Base-by-base conservation (phyloP, 768 basidiomycete genomes). In the Boletus tylopilopsis region DNA sequence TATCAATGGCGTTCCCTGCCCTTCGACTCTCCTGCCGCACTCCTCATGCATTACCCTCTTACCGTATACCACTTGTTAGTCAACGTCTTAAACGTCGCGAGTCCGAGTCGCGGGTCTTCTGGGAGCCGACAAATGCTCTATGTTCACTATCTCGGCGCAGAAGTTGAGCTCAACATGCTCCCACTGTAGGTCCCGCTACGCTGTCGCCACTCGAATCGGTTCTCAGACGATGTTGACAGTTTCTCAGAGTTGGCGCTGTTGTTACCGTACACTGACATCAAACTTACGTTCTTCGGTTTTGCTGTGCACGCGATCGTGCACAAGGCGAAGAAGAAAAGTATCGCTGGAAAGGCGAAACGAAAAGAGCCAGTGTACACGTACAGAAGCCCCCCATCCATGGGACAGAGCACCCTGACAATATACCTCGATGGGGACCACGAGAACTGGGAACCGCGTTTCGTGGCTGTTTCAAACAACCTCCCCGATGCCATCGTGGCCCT, bases 211-310 rank as follows among this genome's bases (percentile, higher is more conserved):
- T 45, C 35, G 15, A 18, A n/a, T n/a, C n/a, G n/a, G n/a, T 16
- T 22, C 43, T 45, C 43, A 49, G 19, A 50, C 11, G n/a, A 21
- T 21, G 15, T 41, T 33, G 24, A 25, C 45, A 75, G 77, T 29
- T 77, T 75, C 54, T 70, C 72, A 13, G 76, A 78, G 53, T 57
- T 78, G 32, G 77, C 74, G 5, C 58, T 78, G 21, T 59, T 76
- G 32, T 57, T 75, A 16, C 75, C 74, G 16, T 58, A 76, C 53
- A 74, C 73, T 18, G 74, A 77, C 51, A 64, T 76, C 50, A 69
- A 70, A 48, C 61, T 78, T 16, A 65, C 69, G 32, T 58, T 78
- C 47, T 72, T 75, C 43, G 74, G 76, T 47, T 47, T 52, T 21
- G 64, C 61, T 23, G 66, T 68, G 21, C 47, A 64, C n/a, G 45